Evolutionary conservation across 768 basidiomycete genomes (phyloP), one percentile per base, ranked within the genome.

Genomic region (Kwoniella botswanensis): DNA sequence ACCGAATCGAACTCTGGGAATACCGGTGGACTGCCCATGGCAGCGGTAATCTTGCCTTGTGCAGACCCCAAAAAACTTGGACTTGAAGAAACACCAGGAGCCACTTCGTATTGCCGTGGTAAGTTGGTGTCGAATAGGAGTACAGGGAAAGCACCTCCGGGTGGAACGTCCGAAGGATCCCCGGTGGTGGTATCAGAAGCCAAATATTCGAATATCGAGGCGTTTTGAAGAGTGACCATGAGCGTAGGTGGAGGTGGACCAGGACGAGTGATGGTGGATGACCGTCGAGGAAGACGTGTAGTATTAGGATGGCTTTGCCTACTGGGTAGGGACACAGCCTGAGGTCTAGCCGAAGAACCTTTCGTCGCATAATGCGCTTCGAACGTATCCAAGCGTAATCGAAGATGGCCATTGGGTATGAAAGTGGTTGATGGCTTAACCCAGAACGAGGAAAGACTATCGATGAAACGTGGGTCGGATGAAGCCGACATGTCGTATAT

Each of bases 41-140:
- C 6, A 35, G 35, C 0, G 35, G 4, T 35, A 35, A 35, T 7
- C 7, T 9, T 35, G 35, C 35, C 35, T 35, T 7, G 35, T 35
- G 35, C 35, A 9, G 35, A 35, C 35, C 35, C 35, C 35, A 35
- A 35, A 35, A 6, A 35, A 35, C 0, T 35, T 35, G 42, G 54
- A 44, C 21, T 42, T 64, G 63, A 55, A 17, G 52, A 50, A 13
- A 63, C 46, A 13, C 63, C 63, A 4, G 67, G 50, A 2, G 64
- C 65, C 18, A 76, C 21, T 44, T 86, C 73, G 81, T 91, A 91
- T 71, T 92, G 91, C 6, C 82, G 83, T 15, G 85, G 79, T 18
- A 95, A 87, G 71, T 88, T 83, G n/a, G 86, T 86, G 76, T 95
- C 94, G 11, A 89, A 89, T 59, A 94, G 87, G 18, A 96, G 77